phyloP scores from a whole-genome alignment of 768 basidiomycete genomes.

The Ephemerocybe angulata region DNA sequence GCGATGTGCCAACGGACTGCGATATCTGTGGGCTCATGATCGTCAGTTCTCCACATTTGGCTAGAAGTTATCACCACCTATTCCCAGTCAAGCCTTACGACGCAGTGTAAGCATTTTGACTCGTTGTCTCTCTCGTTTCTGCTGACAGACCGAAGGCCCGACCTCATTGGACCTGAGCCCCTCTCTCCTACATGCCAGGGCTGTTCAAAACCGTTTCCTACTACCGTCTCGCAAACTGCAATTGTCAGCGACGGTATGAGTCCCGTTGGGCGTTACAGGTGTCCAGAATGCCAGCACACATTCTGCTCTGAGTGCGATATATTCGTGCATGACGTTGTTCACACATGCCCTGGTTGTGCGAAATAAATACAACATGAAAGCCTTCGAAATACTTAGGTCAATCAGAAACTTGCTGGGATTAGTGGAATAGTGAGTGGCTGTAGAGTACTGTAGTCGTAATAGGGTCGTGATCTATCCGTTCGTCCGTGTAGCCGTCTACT shows the following conservation, averaged over 20 bases:
- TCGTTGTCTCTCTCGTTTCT: background rate
- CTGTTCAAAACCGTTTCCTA: constrained; percentile 71
- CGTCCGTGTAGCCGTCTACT: background rate
- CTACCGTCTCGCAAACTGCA: constrained; percentile 31
- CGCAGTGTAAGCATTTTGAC: constrained; percentile 62
- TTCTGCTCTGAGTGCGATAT: constrained; percentile 97
- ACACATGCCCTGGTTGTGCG: constrained; percentile 89
- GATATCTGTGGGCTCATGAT: constrained; percentile 97
- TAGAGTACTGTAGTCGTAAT: background rate
- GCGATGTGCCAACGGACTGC: constrained; percentile 98
- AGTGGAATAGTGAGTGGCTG: background rate
- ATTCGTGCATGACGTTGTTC: constrained; percentile 92
- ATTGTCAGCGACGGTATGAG: constrained; percentile 62
- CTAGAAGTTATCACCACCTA: constrained; percentile 90
- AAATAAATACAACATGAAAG: constrained; percentile 17
- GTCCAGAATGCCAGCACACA: constrained; percentile 79
- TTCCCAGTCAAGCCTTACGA: constrained; percentile 90
- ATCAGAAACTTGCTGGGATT: background rate
- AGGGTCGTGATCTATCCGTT: background rate
- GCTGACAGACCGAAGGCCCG: constrained; percentile 27
- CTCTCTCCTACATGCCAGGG: constrained; percentile 60
- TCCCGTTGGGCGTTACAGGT: constrained; percentile 82
- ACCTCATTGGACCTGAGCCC: constrained; percentile 34
- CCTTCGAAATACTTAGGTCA: background rate
- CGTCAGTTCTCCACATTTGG: constrained; percentile 95